Conservation (phyloP, 1,284 basidiomycete species). For the Leccinum subfulvum region DNA sequence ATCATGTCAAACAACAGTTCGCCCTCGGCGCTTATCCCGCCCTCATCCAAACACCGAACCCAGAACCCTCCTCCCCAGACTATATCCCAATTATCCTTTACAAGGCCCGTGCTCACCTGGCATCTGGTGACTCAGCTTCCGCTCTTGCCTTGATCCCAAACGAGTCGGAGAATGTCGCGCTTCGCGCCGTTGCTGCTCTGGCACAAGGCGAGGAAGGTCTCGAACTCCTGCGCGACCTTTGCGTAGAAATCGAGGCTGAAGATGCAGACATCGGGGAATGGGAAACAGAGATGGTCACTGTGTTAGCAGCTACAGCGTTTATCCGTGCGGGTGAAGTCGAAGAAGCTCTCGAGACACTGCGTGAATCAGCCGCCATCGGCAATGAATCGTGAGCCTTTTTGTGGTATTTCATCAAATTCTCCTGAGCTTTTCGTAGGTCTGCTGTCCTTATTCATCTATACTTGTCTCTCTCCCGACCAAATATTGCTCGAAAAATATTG, state of each 20-base stretch:
- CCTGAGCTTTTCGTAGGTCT: slow-evolving; percentile 47
- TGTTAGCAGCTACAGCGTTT: slow-evolving; percentile 83
- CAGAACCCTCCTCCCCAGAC: slow-evolving; percentile 62
- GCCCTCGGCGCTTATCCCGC: slow-evolving; percentile 73
- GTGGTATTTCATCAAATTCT: slow-evolving; percentile 4
- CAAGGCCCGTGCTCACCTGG: slow-evolving; percentile 82
- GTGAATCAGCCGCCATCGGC: slow-evolving; percentile 59
- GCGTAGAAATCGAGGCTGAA: slow-evolving; percentile 82
- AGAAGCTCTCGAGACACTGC: slow-evolving; percentile 87
- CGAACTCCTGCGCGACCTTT: slow-evolving; percentile 81
- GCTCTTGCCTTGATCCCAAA: slow-evolving; percentile 56
- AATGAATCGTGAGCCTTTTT: slow-evolving; percentile 54
- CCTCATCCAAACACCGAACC: slow-evolving; percentile 51
- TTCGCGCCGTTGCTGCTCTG: slow-evolving; percentile 72
- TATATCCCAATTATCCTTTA: slow-evolving; percentile 71
- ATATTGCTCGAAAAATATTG: slow-evolving; percentile 85
- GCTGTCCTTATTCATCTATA: slow-evolving; percentile 83
- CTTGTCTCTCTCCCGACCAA: slow-evolving; percentile 79
- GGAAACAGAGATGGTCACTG: slow-evolving; percentile 71
- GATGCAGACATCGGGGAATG: slow-evolving; percentile 61
- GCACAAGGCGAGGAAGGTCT: slow-evolving; percentile 67
- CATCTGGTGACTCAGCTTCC: slow-evolving; percentile 60
- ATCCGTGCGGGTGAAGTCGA: slow-evolving; percentile 80
- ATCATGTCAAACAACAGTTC: slow-evolving; percentile 84
- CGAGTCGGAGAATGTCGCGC: slow-evolving; percentile 61